phyloP scores from a whole-genome alignment of 129 eudicot species.

The Flaveria bidentis region DNA sequence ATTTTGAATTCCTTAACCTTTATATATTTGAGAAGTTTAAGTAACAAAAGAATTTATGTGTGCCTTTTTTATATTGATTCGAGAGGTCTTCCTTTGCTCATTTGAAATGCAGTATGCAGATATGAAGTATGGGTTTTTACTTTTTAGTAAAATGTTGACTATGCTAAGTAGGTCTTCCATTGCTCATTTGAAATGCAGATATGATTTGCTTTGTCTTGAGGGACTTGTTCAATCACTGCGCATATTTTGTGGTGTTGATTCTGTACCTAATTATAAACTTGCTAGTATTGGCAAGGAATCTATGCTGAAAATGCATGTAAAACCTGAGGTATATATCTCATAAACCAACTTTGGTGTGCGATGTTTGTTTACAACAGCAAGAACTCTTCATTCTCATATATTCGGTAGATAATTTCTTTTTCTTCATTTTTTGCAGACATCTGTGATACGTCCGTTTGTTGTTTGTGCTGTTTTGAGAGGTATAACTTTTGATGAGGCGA shows the following conservation, averaged over 20 bases:
- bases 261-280: conserved; percentile 62
- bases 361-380: neutral
- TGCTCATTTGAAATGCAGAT: conserved; percentile 48
- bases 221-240: conserved; percentile 88
- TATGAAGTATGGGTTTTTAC: neutral
- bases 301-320: conserved; percentile 87
- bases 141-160: neutral
- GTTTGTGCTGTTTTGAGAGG: conserved; percentile 97
- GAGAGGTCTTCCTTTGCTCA: too few relatives aligned
- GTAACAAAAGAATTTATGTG: neutral
- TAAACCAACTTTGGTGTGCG: conserved; percentile 9
- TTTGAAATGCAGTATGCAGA: too few relatives aligned
- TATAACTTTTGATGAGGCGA: conserved; percentile 76
- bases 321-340: conserved; percentile 62
- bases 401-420: neutral
- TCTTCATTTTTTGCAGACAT: conserved; percentile 51
- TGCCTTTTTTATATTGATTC: neutral
- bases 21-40: neutral
- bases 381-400: conserved; percentile 13
- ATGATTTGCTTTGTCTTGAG: conserved; percentile 97
- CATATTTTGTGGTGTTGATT: conserved; percentile 64
- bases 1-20: neutral
- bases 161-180: neutral
- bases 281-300: conserved; percentile 47
- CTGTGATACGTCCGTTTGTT: conserved; percentile 68